A percentile compares a stretch with the other conserved stretches of the same genome.
Conservation (phyloP, 2,329 filamentous ascomycete species). For the Orbilia brochopaga region DNA sequence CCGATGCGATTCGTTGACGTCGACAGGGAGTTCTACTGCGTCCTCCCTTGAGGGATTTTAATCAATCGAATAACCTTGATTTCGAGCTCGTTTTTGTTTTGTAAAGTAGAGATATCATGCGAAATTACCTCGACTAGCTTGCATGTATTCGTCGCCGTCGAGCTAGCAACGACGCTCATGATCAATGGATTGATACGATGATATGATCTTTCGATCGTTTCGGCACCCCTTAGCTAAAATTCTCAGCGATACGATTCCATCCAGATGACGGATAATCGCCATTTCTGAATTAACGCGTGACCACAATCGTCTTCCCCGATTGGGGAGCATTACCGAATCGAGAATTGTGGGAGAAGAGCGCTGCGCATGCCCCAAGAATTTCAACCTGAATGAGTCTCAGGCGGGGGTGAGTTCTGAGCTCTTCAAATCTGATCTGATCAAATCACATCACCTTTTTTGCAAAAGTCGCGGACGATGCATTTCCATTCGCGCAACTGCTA, state of each 20-base stretch:
- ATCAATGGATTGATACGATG: conserved; percentile 2
- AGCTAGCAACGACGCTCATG: background rate
- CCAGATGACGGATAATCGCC: background rate
- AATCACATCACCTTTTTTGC: background rate
- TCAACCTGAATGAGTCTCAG: background rate
- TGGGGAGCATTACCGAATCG: conserved; percentile 23
- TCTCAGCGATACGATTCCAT: background rate
- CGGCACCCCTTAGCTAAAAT: background rate
- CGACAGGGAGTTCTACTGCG: conserved; percentile 1
- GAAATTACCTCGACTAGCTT: conserved; percentile 1
- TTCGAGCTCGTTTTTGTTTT: background rate
- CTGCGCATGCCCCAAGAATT: too few species aligned
- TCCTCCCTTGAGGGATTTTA: conserved; percentile 47
- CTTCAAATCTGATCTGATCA: conserved; percentile 28
- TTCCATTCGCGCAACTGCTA: background rate
- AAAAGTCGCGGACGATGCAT: conserved; percentile 1
- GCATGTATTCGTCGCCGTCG: background rate
- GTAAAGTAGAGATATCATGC: background rate
- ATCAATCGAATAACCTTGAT: conserved; percentile 15
- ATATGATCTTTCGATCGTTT: background rate
- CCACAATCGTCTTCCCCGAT: conserved; percentile 12
- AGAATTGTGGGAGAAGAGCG: background rate
- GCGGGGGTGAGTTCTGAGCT: conserved; percentile 29
- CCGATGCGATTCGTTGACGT: conserved; percentile 5
- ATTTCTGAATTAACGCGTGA: conserved; percentile 15